A percentile compares a stretch with the other conserved stretches of the same genome.
phyloP scores from a whole-genome alignment of 2,329 filamentous ascomycete genomes.

The Colletotrichum tofieldiae region DNA sequence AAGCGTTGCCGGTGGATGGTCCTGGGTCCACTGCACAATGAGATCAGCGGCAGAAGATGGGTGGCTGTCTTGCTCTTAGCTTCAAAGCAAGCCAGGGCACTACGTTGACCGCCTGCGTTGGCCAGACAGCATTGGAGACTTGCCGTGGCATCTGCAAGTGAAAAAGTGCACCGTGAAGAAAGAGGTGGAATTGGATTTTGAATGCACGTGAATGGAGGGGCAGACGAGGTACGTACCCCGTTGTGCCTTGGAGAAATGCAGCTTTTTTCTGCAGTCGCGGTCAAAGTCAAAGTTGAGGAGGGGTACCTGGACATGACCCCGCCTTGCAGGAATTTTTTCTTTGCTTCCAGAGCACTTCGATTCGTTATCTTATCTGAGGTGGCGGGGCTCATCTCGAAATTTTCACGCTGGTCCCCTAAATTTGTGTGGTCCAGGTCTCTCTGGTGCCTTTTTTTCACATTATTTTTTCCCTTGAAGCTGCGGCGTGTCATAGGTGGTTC shows the following conservation, averaged over 20 bases:
- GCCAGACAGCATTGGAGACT: background rate
- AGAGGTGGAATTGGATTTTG: background rate
- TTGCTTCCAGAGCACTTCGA: constrained; percentile 5
- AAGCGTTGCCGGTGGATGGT: background rate
- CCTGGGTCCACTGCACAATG: background rate
- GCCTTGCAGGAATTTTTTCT: constrained; percentile 41
- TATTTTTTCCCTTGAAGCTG: background rate
- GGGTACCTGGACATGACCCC: constrained; percentile 39
- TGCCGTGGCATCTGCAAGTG: background rate
- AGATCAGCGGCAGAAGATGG: background rate
- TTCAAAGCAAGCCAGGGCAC: background rate
- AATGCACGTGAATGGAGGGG: constrained; percentile 41
- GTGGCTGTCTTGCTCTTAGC: background rate
- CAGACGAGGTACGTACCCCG: constrained; percentile 20
- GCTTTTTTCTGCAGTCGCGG: constrained; percentile 6
- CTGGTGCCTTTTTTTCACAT: constrained; percentile 13
- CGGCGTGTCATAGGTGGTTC: constrained; percentile 35
- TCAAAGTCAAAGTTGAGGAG: constrained; percentile 4
- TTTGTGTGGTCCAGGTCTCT: constrained; percentile 35
- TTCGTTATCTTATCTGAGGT: constrained; percentile 42
- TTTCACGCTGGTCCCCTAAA: constrained; percentile 42
- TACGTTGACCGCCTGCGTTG: background rate
- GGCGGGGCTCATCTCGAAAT: constrained; percentile 43
- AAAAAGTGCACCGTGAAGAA: constrained; percentile 5
- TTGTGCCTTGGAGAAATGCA: background rate